Evolutionary conservation across 345 rosid species (phyloP).

Genomic region (Citrus hindsii): DNA sequence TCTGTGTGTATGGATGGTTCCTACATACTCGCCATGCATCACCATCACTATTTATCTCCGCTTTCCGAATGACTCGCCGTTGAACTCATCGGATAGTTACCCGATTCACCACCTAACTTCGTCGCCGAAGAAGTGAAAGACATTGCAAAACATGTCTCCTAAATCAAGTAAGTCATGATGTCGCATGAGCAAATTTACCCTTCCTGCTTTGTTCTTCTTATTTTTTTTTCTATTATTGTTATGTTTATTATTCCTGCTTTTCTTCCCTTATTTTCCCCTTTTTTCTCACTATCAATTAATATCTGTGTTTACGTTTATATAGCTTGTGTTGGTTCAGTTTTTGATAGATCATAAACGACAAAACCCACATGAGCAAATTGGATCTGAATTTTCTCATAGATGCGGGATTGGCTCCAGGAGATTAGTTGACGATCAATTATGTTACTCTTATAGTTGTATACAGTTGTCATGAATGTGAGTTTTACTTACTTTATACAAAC

Average conservation of each 20-base stretch:
- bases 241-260: too few relatives aligned
- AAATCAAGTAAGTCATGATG: not conserved
- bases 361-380: conserved; percentile 10
- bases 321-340: not conserved
- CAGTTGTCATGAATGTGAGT: conserved; percentile 19
- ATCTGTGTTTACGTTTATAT: not conserved
- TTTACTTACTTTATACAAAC: not conserved
- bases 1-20: not conserved
- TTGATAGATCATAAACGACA: not conserved
- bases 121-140: not conserved
- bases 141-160: not conserved
- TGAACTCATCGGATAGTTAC: not conserved
- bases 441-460: not conserved
- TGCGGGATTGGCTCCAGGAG: not conserved
- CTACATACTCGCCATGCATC: not conserved
- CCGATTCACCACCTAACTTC: not conserved
- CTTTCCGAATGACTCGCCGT: not conserved
- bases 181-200: too few relatives aligned
- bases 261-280: too few relatives aligned
- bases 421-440: not conserved
- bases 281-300: not conserved
- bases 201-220: too few relatives aligned
- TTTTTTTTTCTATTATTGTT: too few relatives aligned
- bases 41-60: not conserved
- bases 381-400: conserved; percentile 12